These are phyloP conservation scores for Trichosporon ovoides DNA, from an alignment of 1,284 basidiomycete species.

Conservation along the genomic window DNA sequence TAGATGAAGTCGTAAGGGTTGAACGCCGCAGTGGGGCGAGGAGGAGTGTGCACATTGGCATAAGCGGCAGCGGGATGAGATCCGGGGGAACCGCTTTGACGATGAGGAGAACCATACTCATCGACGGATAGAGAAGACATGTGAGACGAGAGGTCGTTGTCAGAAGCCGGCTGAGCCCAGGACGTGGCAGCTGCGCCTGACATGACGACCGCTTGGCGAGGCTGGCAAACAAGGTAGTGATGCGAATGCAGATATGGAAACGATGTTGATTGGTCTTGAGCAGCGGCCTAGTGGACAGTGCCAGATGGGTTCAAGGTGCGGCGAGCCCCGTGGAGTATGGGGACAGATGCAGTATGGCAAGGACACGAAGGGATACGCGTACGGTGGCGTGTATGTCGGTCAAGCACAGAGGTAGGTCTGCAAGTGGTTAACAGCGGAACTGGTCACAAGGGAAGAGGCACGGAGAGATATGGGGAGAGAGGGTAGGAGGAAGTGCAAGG, in stretches of 20 bases:
- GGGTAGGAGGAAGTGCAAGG: neutral
- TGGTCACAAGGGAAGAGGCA: neutral
- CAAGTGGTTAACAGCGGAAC: conserved; percentile 1
- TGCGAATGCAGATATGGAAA: neutral
- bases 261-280: neutral
- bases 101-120: conserved; percentile 3
- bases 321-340: neutral
- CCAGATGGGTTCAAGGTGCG: neutral
- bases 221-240: neutral
- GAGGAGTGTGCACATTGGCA: conserved; percentile 11
- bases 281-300: neutral
- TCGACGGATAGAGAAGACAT: conserved; percentile 13
- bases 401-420: conserved; percentile 1
- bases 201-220: neutral
- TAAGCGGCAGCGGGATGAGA: neutral
- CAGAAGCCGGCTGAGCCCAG: conserved; percentile 4
- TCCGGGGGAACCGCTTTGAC: neutral
- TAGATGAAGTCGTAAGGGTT: conserved; percentile 12
- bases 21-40: conserved; percentile 11
- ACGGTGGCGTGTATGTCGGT: neutral
- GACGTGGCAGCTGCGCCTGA: conserved; percentile 8
- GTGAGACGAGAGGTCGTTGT: conserved; percentile 10
- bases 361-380: neutral
- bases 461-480: neutral
- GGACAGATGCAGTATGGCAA: neutral